Base-by-base conservation (phyloP, 2,329 filamentous ascomycete genomes). In the Cladophialophora psammophila region DNA sequence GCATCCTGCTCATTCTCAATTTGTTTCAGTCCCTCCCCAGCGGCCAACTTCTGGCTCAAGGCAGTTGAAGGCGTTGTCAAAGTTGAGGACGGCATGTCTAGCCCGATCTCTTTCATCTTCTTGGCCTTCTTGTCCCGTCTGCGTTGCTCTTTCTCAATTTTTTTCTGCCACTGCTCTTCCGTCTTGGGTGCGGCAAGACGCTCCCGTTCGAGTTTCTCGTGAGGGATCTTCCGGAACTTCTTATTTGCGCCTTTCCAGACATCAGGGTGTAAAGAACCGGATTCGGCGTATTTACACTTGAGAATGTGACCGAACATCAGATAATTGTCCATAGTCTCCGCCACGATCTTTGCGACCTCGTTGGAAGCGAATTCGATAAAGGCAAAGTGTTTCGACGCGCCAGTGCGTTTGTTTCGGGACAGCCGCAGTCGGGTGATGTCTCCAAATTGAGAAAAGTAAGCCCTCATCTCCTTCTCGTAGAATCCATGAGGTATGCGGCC, bases 301-400 rank as follows among this genome's bases (percentile, higher is more conserved):
- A 99, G 84, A 69, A 98, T 91, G 78, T 97, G 94, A 5, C 93
- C 92, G 78, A 97, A 98, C 76, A 99, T 86, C 45, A 98, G 88
- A 80, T 99, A 99, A 81, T 94, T 96, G 84, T 97, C 88, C 95
- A 99, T 99, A 26, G 95, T 97, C 81, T 93, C 92, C 58, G 92
- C 90, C 35, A 96, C 94, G 73, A 98, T 93, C 74, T 92, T 90
- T 45, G 95, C 94, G n/a, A 93, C 91, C 65, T 93, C 90, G 38
- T 85, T 82, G 6, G 86, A 87, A 2, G 81, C 81, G 76, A 99
- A 99, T 80, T 99, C 93, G 75, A 99, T 86, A 79, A 97, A 99
- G 36, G 93, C 95, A 76, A 91, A 96, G 83, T 98, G 95, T 83
- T 95, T 96, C 78, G 91, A 93, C 66, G 88, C 88, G 64, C 95